A percentile compares a stretch with the other conserved stretches of the same genome.
Conservation (phyloP, 495 filamentous ascomycete species). For the Daldinia loculata region DNA sequence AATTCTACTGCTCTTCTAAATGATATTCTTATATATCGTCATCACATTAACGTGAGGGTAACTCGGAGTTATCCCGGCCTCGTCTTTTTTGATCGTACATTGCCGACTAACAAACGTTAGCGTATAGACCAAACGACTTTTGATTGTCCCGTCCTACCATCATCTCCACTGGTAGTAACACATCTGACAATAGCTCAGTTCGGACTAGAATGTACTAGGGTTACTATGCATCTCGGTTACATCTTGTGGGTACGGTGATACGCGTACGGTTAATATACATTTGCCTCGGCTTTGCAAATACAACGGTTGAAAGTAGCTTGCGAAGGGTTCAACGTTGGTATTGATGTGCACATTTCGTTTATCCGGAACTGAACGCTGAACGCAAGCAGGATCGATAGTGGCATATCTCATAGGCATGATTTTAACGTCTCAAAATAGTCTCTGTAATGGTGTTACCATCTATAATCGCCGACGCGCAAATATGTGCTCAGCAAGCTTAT, state of each 20-base stretch:
- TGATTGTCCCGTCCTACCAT: constrained; percentile 28
- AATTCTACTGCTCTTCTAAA: constrained; percentile 26
- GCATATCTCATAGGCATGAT: constrained; percentile 10
- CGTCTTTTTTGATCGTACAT: constrained; percentile 8
- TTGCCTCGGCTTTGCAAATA: constrained; percentile 32
- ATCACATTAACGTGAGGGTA: constrained; percentile 31
- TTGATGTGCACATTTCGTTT: constrained; percentile 3
- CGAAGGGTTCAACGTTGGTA: background rate
- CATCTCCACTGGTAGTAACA: constrained; percentile 33
- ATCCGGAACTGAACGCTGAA: background rate
- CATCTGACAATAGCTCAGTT: constrained; percentile 24
- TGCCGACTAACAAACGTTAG: constrained; percentile 32
- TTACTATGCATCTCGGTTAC: constrained; percentile 37
- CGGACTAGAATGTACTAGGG: constrained; percentile 15
- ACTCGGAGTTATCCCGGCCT: constrained; percentile 35
- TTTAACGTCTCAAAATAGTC: constrained; percentile 3
- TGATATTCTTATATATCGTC: constrained; percentile 22
- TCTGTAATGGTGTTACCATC: constrained; percentile 20
- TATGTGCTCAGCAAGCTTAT: constrained; percentile 29
- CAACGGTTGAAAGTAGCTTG: background rate
- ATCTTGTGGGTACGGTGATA: constrained; percentile 41
- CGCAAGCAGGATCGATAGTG: background rate
- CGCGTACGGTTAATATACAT: constrained; percentile 27
- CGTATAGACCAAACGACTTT: constrained; percentile 27
- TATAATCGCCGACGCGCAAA: constrained; percentile 22